Base-by-base conservation (phyloP, 2,329 filamentous ascomycete genomes). In the Hysterium pulicare region DNA sequence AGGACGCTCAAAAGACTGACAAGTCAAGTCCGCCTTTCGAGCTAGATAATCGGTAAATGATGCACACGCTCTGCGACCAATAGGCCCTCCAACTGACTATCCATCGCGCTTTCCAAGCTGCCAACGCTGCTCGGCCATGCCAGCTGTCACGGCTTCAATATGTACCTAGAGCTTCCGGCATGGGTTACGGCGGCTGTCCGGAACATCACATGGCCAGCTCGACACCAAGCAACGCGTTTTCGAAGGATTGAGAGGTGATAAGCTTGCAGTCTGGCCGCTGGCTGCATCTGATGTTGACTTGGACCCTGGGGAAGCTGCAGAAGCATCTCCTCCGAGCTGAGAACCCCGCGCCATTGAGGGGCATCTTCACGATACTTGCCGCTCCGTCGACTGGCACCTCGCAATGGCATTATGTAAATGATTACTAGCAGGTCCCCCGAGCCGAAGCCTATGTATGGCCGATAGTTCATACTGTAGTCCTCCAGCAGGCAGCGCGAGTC, bases 11-110 rank as follows among this genome's bases (percentile, higher is more conserved):
- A n/a, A n/a, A n/a, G n/a, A n/a, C n/a, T n/a, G n/a, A n/a, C n/a
- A n/a, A n/a, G n/a, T n/a, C n/a, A n/a, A n/a, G n/a, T n/a, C n/a
- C n/a, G n/a, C n/a, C n/a, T n/a, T n/a, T n/a, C n/a, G 41, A 48
- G 41, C 50, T 53, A 56, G 41, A 46, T 34, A 19, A 44, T 54
- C 47, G 45, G n/a, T n/a, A n/a, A n/a, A n/a, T n/a, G n/a, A n/a
- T n/a, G n/a, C n/a, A n/a, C n/a, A n/a, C n/a, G n/a, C 24, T 7
- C 24, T 28, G 24, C 24, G 24, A 28, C 24, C 24, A 28, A 28
- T 28, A 13, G 24, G 8, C 24, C 8, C 8, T 7, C 24, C 8
- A 28, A 28, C 24, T 8, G 24, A 28, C 8, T 13, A 13, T 13
- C 8, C 24, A 13, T 28, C 7, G 24, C 24, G 24, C 13, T 13